A percentile compares a stretch with the other conserved stretches of the same genome.
phyloP scores from a whole-genome alignment of 73 alveolate genomes.

The Paramecium biaurelia region DNA sequence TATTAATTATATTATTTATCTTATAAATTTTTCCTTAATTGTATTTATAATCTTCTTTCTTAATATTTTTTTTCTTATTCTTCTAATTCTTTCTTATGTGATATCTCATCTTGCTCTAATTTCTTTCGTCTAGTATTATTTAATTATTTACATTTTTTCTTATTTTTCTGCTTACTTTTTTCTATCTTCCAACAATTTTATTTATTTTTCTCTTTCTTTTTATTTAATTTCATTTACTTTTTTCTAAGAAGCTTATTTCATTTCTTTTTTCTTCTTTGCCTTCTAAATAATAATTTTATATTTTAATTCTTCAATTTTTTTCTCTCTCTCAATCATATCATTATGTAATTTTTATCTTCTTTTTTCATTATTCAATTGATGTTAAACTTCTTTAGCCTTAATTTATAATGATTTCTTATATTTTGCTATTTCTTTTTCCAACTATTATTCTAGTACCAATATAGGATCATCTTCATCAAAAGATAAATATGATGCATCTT shows the following conservation, averaged over 20 bases:
- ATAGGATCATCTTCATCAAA: slow-evolving; percentile 40
- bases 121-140: background rate
- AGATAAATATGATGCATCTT: background rate
- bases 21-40: background rate
- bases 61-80: background rate
- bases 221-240: background rate
- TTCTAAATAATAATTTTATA: background rate
- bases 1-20: background rate
- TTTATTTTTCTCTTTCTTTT: background rate
- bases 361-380: background rate
- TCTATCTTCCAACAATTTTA: background rate
- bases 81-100: background rate
- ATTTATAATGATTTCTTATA: background rate
- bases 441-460: background rate
- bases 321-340: background rate
- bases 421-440: slow-evolving; percentile 6
- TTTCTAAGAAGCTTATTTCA: background rate
- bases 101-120: background rate
- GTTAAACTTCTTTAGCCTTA: background rate
- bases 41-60: background rate
- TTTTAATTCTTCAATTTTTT: background rate
- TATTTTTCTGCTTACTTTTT: background rate
- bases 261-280: background rate
- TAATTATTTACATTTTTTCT: slow-evolving; percentile 5
- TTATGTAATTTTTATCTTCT: background rate